phyloP scores from a whole-genome alignment of 2,329 filamentous ascomycete species.

The Cylindrodendrum hubeiense region DNA sequence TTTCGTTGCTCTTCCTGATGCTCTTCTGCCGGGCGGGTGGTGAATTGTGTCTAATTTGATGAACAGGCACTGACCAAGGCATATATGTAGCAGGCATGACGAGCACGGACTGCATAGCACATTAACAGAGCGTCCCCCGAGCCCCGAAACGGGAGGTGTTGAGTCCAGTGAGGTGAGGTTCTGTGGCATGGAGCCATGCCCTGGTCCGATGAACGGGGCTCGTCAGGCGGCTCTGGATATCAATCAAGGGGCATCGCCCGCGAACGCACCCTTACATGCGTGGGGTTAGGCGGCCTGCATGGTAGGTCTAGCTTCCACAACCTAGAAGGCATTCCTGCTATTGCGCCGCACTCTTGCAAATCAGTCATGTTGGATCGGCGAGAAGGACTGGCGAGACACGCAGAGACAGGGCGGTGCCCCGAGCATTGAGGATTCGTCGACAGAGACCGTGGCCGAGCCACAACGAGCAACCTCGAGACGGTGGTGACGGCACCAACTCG shows the following conservation, averaged over 20 bases:
- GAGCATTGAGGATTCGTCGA: constrained; percentile 4
- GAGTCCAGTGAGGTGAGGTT: constrained; percentile 10
- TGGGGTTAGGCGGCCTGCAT: not conserved
- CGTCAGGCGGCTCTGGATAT: constrained; percentile 24
- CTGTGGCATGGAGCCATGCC: constrained; percentile 32
- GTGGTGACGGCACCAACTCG: not conserved
- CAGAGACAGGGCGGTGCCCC: constrained; percentile 4
- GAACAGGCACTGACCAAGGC: not conserved
- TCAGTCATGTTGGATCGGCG: constrained; percentile 2
- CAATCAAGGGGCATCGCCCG: constrained; percentile 10
- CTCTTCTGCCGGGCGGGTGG: not conserved
- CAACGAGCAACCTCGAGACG: not conserved
- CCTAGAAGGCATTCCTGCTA: not conserved
- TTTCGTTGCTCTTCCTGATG: not conserved
- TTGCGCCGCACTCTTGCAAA: not conserved
- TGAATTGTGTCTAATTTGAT: not conserved
- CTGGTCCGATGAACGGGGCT: constrained; percentile 9
- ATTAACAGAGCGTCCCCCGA: not conserved
- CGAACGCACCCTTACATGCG: not conserved
- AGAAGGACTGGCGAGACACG: constrained; percentile 4
- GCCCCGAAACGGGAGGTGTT: constrained; percentile 6
- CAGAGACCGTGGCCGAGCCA: not conserved
- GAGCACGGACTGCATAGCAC: constrained; percentile 1
- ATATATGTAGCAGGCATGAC: not conserved
- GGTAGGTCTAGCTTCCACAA: not conserved